Percentiles rank a stretch among this genome's conserved stretches.
Evolutionary conservation across 2,329 filamentous ascomycete species (phyloP).

Genomic region (Leptodontidium sp.): DNA sequence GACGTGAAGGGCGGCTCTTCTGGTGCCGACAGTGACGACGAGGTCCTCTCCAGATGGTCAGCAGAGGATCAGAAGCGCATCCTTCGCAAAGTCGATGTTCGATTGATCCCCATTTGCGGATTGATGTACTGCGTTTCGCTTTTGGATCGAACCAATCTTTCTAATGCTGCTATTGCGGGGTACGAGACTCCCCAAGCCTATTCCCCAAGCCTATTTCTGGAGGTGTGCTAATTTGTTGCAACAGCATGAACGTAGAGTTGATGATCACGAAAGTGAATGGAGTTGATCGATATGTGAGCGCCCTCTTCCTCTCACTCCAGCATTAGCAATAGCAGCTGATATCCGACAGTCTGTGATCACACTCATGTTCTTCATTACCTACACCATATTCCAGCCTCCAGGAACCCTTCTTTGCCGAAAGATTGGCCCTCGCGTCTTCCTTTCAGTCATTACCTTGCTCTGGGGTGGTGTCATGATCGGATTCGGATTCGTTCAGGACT

Average conservation of each 20-base stretch:
- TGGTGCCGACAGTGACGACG: conserved; percentile 1
- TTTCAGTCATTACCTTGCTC: conserved; percentile 55
- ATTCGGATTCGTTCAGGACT: conserved; percentile 47
- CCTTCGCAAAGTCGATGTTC: conserved; percentile 73
- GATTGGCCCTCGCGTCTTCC: conserved; percentile 66
- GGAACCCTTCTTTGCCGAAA: conserved; percentile 73
- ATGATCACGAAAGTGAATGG: conserved; percentile 23
- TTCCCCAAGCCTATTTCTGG: too few relatives aligned
- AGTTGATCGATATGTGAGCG: conserved; percentile 18
- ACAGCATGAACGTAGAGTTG: conserved; percentile 25
- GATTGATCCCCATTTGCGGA: conserved; percentile 67
- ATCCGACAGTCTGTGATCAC: conserved; percentile 15
- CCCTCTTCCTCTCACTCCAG: not conserved
- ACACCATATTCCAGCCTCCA: conserved; percentile 74
- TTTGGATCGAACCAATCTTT: conserved; percentile 81
- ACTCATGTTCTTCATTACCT: conserved; percentile 77
- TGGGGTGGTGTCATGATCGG: conserved; percentile 53
- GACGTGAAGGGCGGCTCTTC: conserved; percentile 13
- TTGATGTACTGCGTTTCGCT: conserved; percentile 77
- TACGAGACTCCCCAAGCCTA: not conserved
- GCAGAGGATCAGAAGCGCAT: conserved; percentile 68
- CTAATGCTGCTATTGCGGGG: conserved; percentile 73
- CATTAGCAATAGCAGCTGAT: not conserved
- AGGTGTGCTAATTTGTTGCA: not conserved
- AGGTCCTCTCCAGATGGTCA: conserved; percentile 15